Percentiles rank a stretch among this genome's conserved stretches.
phyloP scores from a whole-genome alignment of 2,329 filamentous ascomycete genomes.

The Ascochyta lentis region DNA sequence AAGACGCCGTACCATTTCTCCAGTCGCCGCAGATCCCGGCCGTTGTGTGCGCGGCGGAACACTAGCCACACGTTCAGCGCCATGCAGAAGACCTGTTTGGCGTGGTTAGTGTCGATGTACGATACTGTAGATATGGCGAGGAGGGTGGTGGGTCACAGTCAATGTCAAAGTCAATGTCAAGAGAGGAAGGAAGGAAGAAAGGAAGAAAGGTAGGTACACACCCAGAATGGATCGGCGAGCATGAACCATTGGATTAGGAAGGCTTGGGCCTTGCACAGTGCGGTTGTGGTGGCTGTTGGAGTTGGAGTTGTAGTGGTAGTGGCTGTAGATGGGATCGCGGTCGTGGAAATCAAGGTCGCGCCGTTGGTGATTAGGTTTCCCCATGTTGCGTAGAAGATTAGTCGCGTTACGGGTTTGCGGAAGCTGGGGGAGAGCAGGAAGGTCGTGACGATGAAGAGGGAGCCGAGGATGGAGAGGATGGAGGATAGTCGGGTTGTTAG shows the following conservation, averaged over 20 bases:
- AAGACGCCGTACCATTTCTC: constrained; percentile 73
- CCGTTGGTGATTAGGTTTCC: constrained; percentile 81
- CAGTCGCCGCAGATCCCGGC: constrained; percentile 67
- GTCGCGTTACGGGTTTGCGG: constrained; percentile 84
- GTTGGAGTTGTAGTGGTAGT: too few species aligned
- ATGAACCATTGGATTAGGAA: constrained; percentile 81
- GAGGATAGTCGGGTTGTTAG: constrained; percentile 73
- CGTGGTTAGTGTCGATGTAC: too few species aligned
- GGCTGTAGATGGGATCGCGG: constrained; percentile 55
- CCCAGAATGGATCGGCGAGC: constrained; percentile 25
- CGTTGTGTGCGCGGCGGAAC: constrained; percentile 76
- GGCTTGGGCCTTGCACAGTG: constrained; percentile 76
- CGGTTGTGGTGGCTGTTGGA: constrained; percentile 16
- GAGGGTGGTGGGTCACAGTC: too few species aligned
- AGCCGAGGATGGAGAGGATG: constrained; percentile 73
- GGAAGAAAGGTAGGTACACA: constrained; percentile 62
- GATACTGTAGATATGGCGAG: too few species aligned
- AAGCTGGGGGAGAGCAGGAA: constrained; percentile 73
- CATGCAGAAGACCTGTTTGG: constrained; percentile 70
- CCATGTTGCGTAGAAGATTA: constrained; percentile 83
- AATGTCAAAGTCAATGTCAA: too few species aligned
- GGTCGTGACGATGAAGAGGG: constrained; percentile 73
- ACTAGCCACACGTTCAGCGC: constrained; percentile 83
- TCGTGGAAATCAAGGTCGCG: constrained; percentile 74
- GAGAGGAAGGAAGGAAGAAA: too few species aligned